Evolutionary conservation across 1,284 basidiomycete genomes (phyloP).

Genomic region (Cystobasidium sp.): DNA sequence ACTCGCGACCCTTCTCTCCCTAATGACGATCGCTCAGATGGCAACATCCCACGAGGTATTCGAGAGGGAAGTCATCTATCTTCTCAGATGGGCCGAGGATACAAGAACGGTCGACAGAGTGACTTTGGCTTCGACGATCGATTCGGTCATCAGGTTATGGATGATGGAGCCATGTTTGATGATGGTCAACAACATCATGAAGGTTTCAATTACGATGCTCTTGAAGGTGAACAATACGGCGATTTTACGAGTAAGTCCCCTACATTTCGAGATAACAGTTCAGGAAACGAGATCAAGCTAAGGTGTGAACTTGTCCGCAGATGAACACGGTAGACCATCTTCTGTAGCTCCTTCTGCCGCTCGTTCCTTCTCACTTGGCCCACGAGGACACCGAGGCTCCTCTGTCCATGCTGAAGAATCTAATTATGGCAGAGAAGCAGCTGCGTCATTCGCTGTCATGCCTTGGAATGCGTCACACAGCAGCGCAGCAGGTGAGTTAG

Average conservation of each 20-base stretch:
- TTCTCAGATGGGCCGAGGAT: slow-evolving; percentile 29
- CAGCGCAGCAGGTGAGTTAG: slow-evolving; percentile 3
- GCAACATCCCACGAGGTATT: background rate
- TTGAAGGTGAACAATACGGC: background rate
- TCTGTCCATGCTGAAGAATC: slow-evolving; percentile 24
- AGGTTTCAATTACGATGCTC: background rate
- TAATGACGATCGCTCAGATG: slow-evolving; percentile 26
- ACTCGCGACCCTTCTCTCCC: background rate
- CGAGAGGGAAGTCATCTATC: slow-evolving; percentile 33
- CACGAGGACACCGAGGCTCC: slow-evolving; percentile 6
- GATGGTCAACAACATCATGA: background rate
- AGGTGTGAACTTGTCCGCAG: background rate
- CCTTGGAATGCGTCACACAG: slow-evolving; percentile 30
- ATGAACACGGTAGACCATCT: background rate
- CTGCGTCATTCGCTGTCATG: slow-evolving; percentile 30
- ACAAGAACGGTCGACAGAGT: background rate
- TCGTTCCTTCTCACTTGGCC: slow-evolving; percentile 7
- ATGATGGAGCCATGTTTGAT: background rate
- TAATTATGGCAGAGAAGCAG: slow-evolving; percentile 24
- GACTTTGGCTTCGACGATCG: slow-evolving; percentile 6
- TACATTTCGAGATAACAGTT: background rate
- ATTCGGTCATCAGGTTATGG: background rate
- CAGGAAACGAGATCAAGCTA: background rate
- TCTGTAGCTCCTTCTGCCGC: slow-evolving; percentile 3
- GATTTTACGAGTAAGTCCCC: background rate